Evolutionary conservation across 371 early-diverging fungal genomes (phyloP).

Genomic region (Mucor plumbeus): DNA sequence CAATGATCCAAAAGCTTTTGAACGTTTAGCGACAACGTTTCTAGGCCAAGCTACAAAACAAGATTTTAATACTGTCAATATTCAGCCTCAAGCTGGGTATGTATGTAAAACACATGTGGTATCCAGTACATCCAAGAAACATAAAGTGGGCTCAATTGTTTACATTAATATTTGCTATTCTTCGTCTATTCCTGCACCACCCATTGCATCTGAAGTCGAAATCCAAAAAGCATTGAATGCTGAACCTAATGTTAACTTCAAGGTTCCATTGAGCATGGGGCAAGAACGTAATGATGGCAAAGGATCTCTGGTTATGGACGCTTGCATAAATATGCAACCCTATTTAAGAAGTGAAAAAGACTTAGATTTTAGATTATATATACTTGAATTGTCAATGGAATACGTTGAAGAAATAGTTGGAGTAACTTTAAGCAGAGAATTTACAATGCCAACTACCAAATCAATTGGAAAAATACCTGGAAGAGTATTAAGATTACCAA

Average conservation of each 20-base stretch:
- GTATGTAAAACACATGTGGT: constrained; percentile 62
- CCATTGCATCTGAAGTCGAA: constrained; percentile 64
- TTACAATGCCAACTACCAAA: constrained; percentile 61
- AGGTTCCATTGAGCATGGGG: constrained; percentile 71
- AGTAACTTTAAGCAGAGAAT: constrained; percentile 60
- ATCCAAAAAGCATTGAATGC: constrained; percentile 68
- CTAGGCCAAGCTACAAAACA: constrained; percentile 17
- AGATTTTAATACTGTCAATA: constrained; percentile 32
- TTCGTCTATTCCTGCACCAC: constrained; percentile 69
- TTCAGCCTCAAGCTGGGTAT: constrained; percentile 64
- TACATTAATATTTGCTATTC: constrained; percentile 80
- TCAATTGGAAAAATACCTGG: constrained; percentile 65
- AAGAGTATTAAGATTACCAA: constrained; percentile 62
- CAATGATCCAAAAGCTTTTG: constrained; percentile 35
- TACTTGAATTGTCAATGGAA: constrained; percentile 70
- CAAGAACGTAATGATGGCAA: constrained; percentile 29
- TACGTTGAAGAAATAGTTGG: constrained; percentile 66
- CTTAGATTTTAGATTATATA: constrained; percentile 65
- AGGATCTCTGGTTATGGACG: constrained; percentile 57
- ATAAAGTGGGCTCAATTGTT: constrained; percentile 36
- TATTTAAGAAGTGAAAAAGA: constrained; percentile 58
- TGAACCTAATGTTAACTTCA: constrained; percentile 62
- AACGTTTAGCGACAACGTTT: constrained; percentile 28
- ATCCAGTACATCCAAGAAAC: constrained; percentile 14
- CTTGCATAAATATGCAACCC: constrained; percentile 70